Percentiles rank a stretch among this genome's conserved stretches.
Evolutionary conservation across 2,329 filamentous ascomycete species (phyloP).

Genomic region (Apiospora koreana): DNA sequence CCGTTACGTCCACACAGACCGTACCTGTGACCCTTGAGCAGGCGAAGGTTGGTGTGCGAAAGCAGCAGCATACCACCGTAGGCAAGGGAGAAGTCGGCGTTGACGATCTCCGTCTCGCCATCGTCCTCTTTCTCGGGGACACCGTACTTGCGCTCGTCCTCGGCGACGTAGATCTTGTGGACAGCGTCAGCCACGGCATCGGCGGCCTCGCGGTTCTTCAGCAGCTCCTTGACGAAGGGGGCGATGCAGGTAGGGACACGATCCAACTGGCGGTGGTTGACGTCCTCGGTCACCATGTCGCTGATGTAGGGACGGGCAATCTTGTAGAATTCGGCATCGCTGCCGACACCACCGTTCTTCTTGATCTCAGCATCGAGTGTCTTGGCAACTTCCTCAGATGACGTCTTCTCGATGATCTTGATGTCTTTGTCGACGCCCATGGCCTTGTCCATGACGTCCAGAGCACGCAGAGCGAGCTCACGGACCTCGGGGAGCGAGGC

Average conservation of each 20-base stretch:
- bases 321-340: conserved; percentile 66
- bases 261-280: conserved; percentile 76
- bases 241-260: conserved; percentile 69
- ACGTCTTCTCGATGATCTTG: conserved; percentile 63
- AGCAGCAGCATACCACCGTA: conserved; percentile 97
- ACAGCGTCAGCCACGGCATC: conserved; percentile 71
- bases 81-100: conserved; percentile 94
- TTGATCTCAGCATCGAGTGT: conserved; percentile 76
- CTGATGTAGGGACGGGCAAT: conserved; percentile 73
- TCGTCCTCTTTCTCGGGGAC: conserved; percentile 85
- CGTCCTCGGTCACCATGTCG: conserved; percentile 83
- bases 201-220: conserved; percentile 60
- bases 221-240: conserved; percentile 75
- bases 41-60: conserved; percentile 90
- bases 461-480: conserved; percentile 79
- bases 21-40: conserved; percentile 96
- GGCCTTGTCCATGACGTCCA: conserved; percentile 88
- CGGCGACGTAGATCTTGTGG: conserved; percentile 76
- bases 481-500: conserved; percentile 94
- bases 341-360: conserved; percentile 62
- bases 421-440: conserved; percentile 71
- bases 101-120: conserved; percentile 94
- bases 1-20: conserved; percentile 96
- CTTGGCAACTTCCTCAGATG: conserved; percentile 71
- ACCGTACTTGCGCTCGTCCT: conserved; percentile 86